phyloP scores from a whole-genome alignment of 2,329 filamentous ascomycete genomes.

The Tricladium varicosporioides region DNA sequence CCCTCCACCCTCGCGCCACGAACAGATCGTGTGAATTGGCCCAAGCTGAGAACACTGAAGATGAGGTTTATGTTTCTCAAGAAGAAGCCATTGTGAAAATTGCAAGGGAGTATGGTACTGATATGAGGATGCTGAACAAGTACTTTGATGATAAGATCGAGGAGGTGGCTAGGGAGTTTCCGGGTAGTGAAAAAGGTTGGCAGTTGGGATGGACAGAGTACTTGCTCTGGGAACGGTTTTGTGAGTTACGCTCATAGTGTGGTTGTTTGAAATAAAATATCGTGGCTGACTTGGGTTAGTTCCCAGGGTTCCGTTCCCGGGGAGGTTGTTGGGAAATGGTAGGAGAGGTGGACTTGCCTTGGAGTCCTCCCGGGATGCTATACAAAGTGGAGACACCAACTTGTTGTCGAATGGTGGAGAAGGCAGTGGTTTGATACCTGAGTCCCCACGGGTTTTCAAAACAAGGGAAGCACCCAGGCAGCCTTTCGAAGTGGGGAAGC shows the following conservation, averaged over 20 bases:
- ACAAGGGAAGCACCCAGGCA: too few relatives aligned
- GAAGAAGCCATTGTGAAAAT: neutral
- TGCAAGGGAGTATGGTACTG: neutral
- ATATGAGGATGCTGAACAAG: neutral
- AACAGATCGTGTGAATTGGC: neutral
- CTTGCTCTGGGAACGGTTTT: slow-evolving; percentile 11
- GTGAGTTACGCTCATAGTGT: neutral
- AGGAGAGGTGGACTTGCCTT: too few relatives aligned
- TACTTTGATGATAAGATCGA: neutral
- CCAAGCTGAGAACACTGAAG: too few relatives aligned
- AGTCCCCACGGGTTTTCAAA: too few relatives aligned
- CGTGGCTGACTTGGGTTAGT: neutral
- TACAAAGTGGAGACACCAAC: too few relatives aligned
- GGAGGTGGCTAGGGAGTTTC: neutral
- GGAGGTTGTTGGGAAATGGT: too few relatives aligned
- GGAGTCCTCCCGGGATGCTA: too few relatives aligned
- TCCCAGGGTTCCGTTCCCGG: neutral
- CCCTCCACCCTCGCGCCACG: neutral
- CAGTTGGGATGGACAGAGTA: slow-evolving; percentile 10
- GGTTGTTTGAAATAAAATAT: too few relatives aligned
- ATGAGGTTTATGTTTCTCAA: neutral
- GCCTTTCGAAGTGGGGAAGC: too few relatives aligned
- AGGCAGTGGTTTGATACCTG: too few relatives aligned
- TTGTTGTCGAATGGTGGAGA: too few relatives aligned
- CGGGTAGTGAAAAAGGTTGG: neutral